Conservation (phyloP, 1,284 basidiomycete genomes). For the Earliella scabrosa region DNA sequence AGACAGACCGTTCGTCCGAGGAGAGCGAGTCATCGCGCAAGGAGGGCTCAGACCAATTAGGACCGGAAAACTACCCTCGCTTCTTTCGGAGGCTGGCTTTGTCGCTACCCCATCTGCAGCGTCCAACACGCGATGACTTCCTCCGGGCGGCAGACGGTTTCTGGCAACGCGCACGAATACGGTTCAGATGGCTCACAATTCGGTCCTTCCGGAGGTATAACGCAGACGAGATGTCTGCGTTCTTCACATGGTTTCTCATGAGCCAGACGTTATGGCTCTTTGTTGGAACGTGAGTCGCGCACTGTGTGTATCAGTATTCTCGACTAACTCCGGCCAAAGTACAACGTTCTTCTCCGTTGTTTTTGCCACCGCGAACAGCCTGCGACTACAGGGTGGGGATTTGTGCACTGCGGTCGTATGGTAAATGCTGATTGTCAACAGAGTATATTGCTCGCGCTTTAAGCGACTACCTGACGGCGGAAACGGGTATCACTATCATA, state of each 20-base stretch:
- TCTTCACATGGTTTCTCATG: conserved; percentile 93
- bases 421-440: conserved; percentile 33
- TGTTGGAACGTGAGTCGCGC: conserved; percentile 82
- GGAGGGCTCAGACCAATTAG: conserved; percentile 33
- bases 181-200: conserved; percentile 99
- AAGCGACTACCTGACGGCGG: conserved; percentile 91
- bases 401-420: no score
- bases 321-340: conserved; percentile 35
- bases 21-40: neutral
- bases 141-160: conserved; percentile 86
- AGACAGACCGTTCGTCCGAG: conserved; percentile 2
- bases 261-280: conserved; percentile 95
- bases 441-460: conserved; percentile 90
- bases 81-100: conserved; percentile 79
- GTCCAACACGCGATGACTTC: conserved; percentile 88
- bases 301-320: neutral
- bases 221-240: conserved; percentile 96
- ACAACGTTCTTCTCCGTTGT: conserved; percentile 97
- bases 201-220: conserved; percentile 95
- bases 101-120: conserved; percentile 78
- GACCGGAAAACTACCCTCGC: conserved; percentile 75
- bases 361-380: conserved; percentile 88
- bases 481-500: conserved; percentile 93
- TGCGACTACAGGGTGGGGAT: conserved; percentile 81
- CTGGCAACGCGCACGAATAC: conserved; percentile 88